Evolutionary conservation across 2,329 filamentous ascomycete genomes (phyloP), one percentile per base, ranked within the genome.

Genomic region (Apiospora aurea): DNA sequence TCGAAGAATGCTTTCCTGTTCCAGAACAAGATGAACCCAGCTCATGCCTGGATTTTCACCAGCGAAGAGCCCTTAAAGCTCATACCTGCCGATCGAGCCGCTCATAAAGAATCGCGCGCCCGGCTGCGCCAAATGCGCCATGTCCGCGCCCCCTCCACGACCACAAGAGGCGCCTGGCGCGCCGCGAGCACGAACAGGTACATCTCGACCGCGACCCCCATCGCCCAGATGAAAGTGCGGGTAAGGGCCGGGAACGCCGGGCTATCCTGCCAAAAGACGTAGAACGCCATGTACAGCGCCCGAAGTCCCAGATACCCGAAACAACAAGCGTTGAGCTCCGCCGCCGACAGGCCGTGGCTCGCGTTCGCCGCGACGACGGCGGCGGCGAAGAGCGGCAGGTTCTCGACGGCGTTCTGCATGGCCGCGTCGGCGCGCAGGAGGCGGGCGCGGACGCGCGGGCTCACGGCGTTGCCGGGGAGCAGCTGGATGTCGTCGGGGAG

Each of bases 311-410:
- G 46, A 69, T 78, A 80, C 7, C 70, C 72, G 38, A 78, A 29
- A 38, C 75, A 71, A 13, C 78, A 70, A 47, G 68, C 38, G 71
- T 80, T 79, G 49, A 80, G 24, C 41, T 24, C 44, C 72, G 73
- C 38, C 24, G 71, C 66, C 64, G 76, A 69, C 4, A 79, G 67
- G 18, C n/a, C n/a, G n/a, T 75, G 74, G 4, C 75, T 76, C 10
- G 75, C 71, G 70, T 80, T 79, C 8, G 76, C 79, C 2, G 77
- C 78, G 24, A 77, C 75, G 24, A 80, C 73, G 41, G 77, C 78
- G 1, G 79, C 79, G 6, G 78, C 78, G 73, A 75, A 80, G 34
- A 80, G 61, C 51, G 77, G 77, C 38, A 80, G 76, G n/a, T 74
- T 77, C 72, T 80, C 79, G 68, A 80, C 75, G 29, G 73, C 78